A percentile compares a stretch with the other conserved stretches of the same genome.
Evolutionary conservation across 192 early-diverging fungal genomes (phyloP).

Genomic region (Umbelopsis sp.): DNA sequence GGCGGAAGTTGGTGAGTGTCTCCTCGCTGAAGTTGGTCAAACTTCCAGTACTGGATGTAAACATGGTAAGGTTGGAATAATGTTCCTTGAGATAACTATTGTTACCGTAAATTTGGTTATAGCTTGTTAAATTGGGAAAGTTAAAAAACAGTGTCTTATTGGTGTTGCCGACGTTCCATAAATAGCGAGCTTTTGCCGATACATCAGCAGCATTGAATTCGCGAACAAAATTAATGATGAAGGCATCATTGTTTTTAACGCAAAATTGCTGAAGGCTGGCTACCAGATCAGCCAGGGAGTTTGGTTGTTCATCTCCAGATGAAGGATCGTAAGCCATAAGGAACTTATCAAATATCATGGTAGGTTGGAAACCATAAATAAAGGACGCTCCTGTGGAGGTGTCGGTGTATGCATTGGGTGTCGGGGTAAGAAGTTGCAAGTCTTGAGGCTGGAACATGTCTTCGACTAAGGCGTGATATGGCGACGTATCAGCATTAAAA

Average conservation of each 20-base stretch:
- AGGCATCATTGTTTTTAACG: conserved; percentile 29
- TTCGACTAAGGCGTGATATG: conserved; percentile 22
- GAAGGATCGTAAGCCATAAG: conserved; percentile 16
- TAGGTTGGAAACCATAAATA: conserved; percentile 37
- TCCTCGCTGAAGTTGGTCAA: not conserved
- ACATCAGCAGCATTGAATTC: conserved; percentile 26
- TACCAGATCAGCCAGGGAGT: conserved; percentile 19
- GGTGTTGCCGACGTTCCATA: conserved; percentile 22
- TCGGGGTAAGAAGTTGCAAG: conserved; percentile 7
- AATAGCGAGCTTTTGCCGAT: conserved; percentile 11
- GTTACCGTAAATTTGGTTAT: not conserved
- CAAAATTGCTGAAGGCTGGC: conserved; percentile 37
- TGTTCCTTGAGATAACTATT: not conserved
- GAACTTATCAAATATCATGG: conserved; percentile 43
- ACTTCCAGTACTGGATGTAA: conserved; percentile 1
- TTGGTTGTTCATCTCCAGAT: not conserved
- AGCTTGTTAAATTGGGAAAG: conserved; percentile 4
- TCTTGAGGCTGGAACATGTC: conserved; percentile 20
- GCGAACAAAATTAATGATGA: conserved; percentile 36
- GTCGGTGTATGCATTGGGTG: conserved; percentile 12
- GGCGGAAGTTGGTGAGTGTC: conserved; percentile 18
- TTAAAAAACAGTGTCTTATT: conserved; percentile 12
- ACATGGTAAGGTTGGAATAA: conserved; percentile 18
- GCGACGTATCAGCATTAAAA: conserved; percentile 13
- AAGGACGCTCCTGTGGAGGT: conserved; percentile 20